A percentile compares a stretch with the other conserved stretches of the same genome.
phyloP scores from a whole-genome alignment of 441 rosid genomes.

The Adansonia madagascariensis region DNA sequence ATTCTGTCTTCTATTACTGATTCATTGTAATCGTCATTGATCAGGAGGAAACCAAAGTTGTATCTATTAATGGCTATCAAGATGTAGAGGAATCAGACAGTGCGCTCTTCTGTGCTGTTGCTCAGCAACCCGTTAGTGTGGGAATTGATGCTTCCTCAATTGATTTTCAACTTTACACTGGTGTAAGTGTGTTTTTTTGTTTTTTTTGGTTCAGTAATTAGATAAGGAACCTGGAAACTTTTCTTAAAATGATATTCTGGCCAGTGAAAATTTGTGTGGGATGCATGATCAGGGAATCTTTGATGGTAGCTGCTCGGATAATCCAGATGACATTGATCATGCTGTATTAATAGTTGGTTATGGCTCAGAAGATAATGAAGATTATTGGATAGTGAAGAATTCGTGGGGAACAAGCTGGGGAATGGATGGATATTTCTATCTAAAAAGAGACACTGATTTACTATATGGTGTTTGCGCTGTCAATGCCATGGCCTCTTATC shows the following conservation, averaged over 20 bases:
- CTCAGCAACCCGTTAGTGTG: slow-evolving; percentile 75
- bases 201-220: not conserved
- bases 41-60: slow-evolving; percentile 53
- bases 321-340: slow-evolving; percentile 72
- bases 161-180: slow-evolving; percentile 69
- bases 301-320: slow-evolving; percentile 62
- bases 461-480: slow-evolving; percentile 70
- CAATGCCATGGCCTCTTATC: slow-evolving; percentile 76
- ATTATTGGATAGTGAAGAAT: slow-evolving; percentile 84
- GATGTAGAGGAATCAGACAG: slow-evolving; percentile 65
- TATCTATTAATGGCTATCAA: slow-evolving; percentile 59
- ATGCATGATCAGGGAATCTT: slow-evolving; percentile 60
- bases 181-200: slow-evolving; percentile 45
- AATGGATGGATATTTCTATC: slow-evolving; percentile 54
- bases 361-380: slow-evolving; percentile 57
- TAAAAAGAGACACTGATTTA: slow-evolving; percentile 50
- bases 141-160: slow-evolving; percentile 66
- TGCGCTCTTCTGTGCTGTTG: slow-evolving; percentile 59
- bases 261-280: not conserved
- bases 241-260: not conserved
- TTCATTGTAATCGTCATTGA: not conserved
- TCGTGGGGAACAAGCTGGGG: slow-evolving; percentile 91
- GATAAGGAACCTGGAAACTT: not conserved
- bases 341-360: slow-evolving; percentile 77
- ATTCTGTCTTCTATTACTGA: not conserved